Evolutionary conservation across 2,329 filamentous ascomycete species (phyloP).

Genomic region (Talaromyces verruculosus): DNA sequence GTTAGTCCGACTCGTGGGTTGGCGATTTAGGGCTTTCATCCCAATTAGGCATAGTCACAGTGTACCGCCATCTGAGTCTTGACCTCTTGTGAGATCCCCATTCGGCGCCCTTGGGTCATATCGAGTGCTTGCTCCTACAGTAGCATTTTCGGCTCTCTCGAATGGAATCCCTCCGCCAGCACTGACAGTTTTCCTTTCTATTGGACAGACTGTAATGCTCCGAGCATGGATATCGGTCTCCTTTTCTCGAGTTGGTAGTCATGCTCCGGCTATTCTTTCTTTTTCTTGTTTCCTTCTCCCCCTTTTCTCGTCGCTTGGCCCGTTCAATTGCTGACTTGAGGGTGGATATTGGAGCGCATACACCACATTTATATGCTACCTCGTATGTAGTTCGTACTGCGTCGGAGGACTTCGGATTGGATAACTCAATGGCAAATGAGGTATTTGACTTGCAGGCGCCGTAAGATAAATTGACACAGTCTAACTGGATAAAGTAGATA

Average conservation of each 20-base stretch:
- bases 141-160: neutral
- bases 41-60: neutral
- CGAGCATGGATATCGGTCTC: slow-evolving; percentile 2
- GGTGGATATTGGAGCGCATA: neutral
- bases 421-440: neutral
- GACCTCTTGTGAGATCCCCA: neutral
- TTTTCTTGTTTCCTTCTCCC: neutral
- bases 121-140: neutral
- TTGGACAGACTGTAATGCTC: neutral
- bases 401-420: slow-evolving; percentile 3
- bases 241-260: slow-evolving; percentile 3
- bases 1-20: neutral
- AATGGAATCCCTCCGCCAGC: neutral
- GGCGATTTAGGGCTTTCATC: slow-evolving; percentile 7
- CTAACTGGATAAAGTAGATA: slow-evolving; percentile 11
- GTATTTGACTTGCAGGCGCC: slow-evolving; percentile 7
- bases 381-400: neutral
- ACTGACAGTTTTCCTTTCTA: neutral
- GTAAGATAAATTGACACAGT: neutral
- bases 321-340: neutral
- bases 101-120: neutral
- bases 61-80: neutral
- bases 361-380: neutral
- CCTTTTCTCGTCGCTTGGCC: neutral
- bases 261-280: neutral